Base-by-base conservation (phyloP, 1,284 basidiomycete genomes). In the Marasmius fiardii region DNA sequence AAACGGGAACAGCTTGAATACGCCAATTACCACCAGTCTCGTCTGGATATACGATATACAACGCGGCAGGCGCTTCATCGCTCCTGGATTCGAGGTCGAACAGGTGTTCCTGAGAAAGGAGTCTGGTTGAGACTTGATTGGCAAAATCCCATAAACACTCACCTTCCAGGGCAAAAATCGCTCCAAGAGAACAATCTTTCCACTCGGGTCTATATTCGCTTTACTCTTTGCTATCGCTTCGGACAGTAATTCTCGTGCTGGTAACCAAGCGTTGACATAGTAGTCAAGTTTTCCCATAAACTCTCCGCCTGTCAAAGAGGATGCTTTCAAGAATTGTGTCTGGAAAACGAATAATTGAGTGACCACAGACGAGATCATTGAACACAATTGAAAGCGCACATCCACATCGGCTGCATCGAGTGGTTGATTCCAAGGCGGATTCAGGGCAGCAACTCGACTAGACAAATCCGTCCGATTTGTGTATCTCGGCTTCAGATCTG, bases 1-100 rank as follows among this genome's bases (percentile, higher is more conserved):
- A 79, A 51, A 88, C 75, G 14, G 96, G 91, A 14, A 99, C 92
- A 14, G 95, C 95, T 69, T 98, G 96, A 48, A 99, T 77, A 48
- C 97, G 86, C 96, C 96, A 99, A 67, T 88, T 93, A 24, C 77
- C 80, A 18, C 72, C 77, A 1, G 74, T 77, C 65, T 90, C 88
- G 66, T 99, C 96, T 2, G 93, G 92, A 70, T 98, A 99, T 55
- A 99, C 76, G 55, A 96, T 81, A 68, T 98, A 99, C 49, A 92
- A 77, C 0, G 89, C 83, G 55, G 76, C 72, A 14, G 77, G 68
- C 3, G 70, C 70, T 0, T 76, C 68, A 1, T 68, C 70, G 77
- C 58, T 69, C 60, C 85, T 83, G 4, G 68, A 66, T 70, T 98
- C 96, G 43, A 97, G 78, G 54, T 90, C 85, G 70, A 95, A 96